Evolutionary conservation across 306 rosid genomes (phyloP).

Genomic region (Nissolia schottii): DNA sequence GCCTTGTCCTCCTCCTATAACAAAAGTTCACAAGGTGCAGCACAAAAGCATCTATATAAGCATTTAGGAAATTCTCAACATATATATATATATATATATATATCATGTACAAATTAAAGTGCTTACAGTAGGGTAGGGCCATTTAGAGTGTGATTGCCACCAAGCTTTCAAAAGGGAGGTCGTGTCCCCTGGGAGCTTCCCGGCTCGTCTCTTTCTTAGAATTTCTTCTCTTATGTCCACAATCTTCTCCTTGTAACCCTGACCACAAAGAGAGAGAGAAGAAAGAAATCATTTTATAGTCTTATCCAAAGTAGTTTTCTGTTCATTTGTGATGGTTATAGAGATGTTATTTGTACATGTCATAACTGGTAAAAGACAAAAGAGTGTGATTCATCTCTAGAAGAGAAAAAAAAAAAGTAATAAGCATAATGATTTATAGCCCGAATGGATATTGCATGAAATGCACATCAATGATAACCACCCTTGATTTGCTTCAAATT

Average conservation of each 20-base stretch:
- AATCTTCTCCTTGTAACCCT: constrained; percentile 92
- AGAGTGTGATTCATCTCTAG: no score
- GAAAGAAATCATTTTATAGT: neutral
- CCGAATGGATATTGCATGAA: no score
- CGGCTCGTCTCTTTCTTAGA: constrained; percentile 87
- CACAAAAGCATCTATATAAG: neutral
- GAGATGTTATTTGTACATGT: no score
- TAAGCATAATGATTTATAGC: no score
- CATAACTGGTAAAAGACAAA: no score
- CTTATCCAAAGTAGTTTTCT: neutral
- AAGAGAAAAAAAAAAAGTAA: no score
- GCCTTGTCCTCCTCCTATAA: constrained; percentile 92
- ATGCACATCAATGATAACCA: no score
- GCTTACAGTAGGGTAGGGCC: constrained; percentile 99
- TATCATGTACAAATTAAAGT: neutral
- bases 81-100: neutral
- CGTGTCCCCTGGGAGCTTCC: constrained; percentile 97
- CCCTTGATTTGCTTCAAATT: no score
- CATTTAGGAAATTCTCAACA: neutral
- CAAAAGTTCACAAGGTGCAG: neutral
- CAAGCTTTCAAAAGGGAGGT: constrained; percentile 89
- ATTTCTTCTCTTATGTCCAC: constrained; percentile 93
- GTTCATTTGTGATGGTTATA: neutral
- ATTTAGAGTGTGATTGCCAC: constrained; percentile 98
- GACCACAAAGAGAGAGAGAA: neutral